Evolutionary conservation across 208 protist genomes (phyloP), one percentile per base, ranked within the genome.

Genomic region (Phytomonas francai): DNA sequence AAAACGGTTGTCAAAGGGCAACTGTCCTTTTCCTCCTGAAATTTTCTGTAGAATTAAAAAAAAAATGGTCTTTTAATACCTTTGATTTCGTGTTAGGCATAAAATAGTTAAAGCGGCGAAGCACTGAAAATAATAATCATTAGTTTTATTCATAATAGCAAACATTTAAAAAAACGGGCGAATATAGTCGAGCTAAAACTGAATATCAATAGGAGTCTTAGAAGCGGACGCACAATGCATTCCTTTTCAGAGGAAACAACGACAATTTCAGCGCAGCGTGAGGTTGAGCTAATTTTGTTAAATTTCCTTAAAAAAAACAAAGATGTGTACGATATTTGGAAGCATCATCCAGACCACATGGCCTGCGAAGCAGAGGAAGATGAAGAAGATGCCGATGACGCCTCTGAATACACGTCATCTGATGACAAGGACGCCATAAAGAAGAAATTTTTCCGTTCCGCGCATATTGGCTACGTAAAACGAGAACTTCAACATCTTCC

Each of bases 391-490:
- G 34, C 34, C 34, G 22, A 12, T 36, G 51, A 49, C 69, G 25
- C 36, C 25, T 64, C 61, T 16, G 32, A 31, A 42, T 19, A 62
- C 56, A 29, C 63, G 14, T 61, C 58, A 42, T 59, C 59, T 30
- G 61, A 27, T 30, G 28, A 59, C 56, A 59, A 3, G 56, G 11
- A 59, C 11, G 3, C 56, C 56, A 39, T 39, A 9, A 9, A 39
- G 9, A 39, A 3, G 34, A 39, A 39, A 39, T 34, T 64, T 64
- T 36, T 29, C 45, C 63, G 60, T 45, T n/a, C 61, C 58, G 45
- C 64, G 61, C 49, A 90, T 67, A 59, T 65, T 22, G 65, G 76
- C 3, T 89, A 89, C 54, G 56, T 86, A 49, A 49, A 39, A 11
- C 27, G 39, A 30, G 56, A 72, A 4, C 59, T 87, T 14, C 68